Conservation (phyloP, 768 basidiomycete species). For the Mycena olivaceomarginata region DNA sequence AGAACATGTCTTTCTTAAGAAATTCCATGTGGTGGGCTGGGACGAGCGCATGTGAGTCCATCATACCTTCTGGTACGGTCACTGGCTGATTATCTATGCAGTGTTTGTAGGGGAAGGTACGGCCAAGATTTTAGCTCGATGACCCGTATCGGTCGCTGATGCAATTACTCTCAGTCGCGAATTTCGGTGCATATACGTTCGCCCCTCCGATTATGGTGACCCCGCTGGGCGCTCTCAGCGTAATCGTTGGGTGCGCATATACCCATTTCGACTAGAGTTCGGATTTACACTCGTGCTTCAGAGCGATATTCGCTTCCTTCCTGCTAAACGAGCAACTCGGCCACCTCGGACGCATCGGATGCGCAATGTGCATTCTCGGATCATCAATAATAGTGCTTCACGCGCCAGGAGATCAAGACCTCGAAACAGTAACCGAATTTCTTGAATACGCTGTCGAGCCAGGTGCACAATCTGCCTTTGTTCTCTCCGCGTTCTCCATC, state of each 20-base stretch:
- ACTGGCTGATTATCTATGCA: conserved; percentile 53
- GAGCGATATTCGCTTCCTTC: conserved; percentile 81
- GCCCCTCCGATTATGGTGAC: conserved; percentile 90
- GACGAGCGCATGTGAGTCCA: conserved; percentile 87
- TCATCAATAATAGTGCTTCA: conserved; percentile 96
- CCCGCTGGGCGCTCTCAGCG: conserved; percentile 94
- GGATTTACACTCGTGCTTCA: background rate
- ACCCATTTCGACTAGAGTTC: background rate
- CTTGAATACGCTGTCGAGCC: conserved; percentile 93
- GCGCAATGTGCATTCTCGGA: conserved; percentile 88
- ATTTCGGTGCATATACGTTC: conserved; percentile 82
- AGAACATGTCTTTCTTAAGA: conserved; percentile 88
- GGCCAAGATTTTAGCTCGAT: conserved; percentile 1
- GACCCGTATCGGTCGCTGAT: background rate
- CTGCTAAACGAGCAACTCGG: conserved; percentile 95
- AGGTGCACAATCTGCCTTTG: conserved; percentile 66
- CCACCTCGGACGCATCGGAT: conserved; percentile 91
- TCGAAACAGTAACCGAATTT: conserved; percentile 96
- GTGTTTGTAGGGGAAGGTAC: conserved; percentile 96
- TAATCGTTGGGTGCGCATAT: conserved; percentile 84
- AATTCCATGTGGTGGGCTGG: conserved; percentile 99
- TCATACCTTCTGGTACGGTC: background rate
- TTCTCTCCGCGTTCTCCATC: background rate
- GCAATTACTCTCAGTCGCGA: conserved; percentile 70
- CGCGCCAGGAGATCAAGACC: conserved; percentile 95